Evolutionary conservation across 179 eudicot genomes (phyloP).

Genomic region (Kewa caespitosa): DNA sequence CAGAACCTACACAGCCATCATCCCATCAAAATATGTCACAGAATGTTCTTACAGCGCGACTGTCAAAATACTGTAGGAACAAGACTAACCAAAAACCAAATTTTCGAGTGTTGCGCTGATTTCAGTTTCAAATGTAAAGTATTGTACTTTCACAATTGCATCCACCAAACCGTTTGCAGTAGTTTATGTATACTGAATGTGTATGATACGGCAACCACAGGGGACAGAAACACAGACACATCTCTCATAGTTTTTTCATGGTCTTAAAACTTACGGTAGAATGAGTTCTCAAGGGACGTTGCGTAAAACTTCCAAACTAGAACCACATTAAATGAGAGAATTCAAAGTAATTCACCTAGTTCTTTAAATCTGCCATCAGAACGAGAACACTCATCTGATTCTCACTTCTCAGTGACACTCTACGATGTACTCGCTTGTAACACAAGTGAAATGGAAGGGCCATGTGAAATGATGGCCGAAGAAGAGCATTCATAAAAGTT

Average conservation of each 20-base stretch:
- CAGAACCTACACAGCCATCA: constrained; percentile 41
- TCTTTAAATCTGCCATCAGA: neutral
- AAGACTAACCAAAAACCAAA: neutral
- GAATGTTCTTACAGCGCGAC: neutral
- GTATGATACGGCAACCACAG: no score
- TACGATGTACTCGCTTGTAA: no score
- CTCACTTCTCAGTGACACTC: no score
- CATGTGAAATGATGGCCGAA: neutral
- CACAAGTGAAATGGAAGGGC: neutral
- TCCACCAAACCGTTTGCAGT: neutral
- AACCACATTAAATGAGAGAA: no score
- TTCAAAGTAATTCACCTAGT: neutral
- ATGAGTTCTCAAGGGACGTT: no score
- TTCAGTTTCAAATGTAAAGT: no score
- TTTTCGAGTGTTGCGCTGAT: neutral
- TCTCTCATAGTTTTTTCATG: no score
- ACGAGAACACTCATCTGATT: no score
- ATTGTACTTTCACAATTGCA: neutral
- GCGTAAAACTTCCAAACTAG: no score
- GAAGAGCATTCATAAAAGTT: neutral
- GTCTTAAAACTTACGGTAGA: no score
- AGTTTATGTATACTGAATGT: neutral
- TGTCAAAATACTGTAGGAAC: neutral
- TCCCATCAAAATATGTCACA: neutral
- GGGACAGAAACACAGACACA: no score